Conservation (phyloP, 2,329 filamentous ascomycete species). For the Trichoderma simmonsii region DNA sequence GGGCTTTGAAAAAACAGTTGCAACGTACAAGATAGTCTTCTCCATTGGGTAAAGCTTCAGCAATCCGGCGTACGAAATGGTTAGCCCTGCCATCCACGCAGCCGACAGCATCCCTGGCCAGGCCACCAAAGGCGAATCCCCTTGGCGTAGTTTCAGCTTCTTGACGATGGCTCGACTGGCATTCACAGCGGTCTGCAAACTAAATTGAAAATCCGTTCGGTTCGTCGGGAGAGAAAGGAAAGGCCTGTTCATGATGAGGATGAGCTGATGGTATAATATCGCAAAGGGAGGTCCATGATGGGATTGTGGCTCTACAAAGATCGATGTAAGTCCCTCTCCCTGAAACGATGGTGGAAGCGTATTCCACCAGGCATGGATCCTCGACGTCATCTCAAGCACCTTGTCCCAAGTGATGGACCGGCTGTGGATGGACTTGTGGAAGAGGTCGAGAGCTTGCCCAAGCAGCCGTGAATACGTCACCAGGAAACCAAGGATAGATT, state of each 20-base stretch:
- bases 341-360: constrained; percentile 8
- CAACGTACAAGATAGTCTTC: constrained; percentile 7
- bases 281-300: constrained; percentile 13
- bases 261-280: constrained; percentile 13
- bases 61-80: constrained; percentile 5
- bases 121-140: constrained; percentile 7
- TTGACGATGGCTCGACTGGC: constrained; percentile 11
- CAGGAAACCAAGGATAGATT: constrained; percentile 8
- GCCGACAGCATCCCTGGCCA: constrained; percentile 13
- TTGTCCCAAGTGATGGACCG: constrained; percentile 16
- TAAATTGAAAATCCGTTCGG: constrained; percentile 11
- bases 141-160: constrained; percentile 9
- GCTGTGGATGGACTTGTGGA: constrained; percentile 14
- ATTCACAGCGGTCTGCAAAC: constrained; percentile 5
- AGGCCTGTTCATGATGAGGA: constrained; percentile 14
- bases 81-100: constrained; percentile 13
- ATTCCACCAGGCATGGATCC: constrained; percentile 14
- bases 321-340: constrained; percentile 3
- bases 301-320: constrained; percentile 10
- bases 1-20: background rate
- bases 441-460: constrained; percentile 14
- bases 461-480: constrained; percentile 14
- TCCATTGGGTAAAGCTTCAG: constrained; percentile 12
- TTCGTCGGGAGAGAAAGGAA: constrained; percentile 11
- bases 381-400: constrained; percentile 15